Conservation (phyloP, 345 rosid species). For the Linum lewisii region DNA sequence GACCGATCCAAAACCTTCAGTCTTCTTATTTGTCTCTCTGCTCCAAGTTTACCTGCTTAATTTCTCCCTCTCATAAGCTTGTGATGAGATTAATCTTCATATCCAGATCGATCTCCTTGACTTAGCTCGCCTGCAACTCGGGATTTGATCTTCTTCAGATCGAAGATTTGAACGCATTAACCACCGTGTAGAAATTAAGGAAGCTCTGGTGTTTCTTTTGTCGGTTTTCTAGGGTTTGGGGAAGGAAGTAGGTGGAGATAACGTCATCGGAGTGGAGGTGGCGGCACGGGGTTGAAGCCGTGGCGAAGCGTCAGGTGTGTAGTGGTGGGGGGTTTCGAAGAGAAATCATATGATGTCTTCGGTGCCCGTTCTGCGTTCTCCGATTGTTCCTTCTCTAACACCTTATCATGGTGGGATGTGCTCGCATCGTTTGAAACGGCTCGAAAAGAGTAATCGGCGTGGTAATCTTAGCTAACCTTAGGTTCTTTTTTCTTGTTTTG, state of each 20-base stretch:
- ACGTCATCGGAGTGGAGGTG: background rate
- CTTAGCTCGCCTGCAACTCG: background rate
- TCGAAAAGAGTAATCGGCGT: constrained; percentile 88
- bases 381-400: constrained; percentile 41
- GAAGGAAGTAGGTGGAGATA: background rate
- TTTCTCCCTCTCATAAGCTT: background rate
- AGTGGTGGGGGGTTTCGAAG: constrained; percentile 55
- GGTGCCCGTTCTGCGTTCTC: constrained; percentile 43
- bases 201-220: background rate
- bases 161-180: background rate
- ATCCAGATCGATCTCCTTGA: background rate
- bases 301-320: constrained; percentile 17
- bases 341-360: constrained; percentile 57
- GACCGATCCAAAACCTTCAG: background rate
- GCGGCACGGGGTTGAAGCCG: background rate
- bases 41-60: background rate
- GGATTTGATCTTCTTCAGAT: background rate
- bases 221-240: background rate
- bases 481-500: background rate
- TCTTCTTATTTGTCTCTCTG: background rate
- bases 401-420: constrained; percentile 47
- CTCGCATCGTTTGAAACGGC: constrained; percentile 76
- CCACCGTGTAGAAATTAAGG: background rate
- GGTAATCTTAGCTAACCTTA: constrained; percentile 87
- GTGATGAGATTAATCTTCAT: background rate